Base-by-base conservation (phyloP, 805 yeast genomes). In the Debaryomyces hansenii region DNA sequence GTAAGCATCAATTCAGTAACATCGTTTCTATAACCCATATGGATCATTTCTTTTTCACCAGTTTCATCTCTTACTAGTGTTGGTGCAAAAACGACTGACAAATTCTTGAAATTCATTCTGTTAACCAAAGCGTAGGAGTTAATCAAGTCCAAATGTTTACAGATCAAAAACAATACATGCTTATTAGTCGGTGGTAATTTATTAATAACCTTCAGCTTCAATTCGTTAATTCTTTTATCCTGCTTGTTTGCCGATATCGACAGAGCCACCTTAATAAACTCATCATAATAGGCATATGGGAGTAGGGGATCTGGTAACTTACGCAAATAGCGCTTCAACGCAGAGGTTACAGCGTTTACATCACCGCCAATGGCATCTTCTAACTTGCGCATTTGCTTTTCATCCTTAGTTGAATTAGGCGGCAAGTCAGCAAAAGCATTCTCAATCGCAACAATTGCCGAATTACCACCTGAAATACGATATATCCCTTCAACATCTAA, bases 31-130 rank as follows among this genome's bases (percentile, higher is more conserved):
- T 82, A 77, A 20, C 85, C 86, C 87, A 90, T 89, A 63, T 94
- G 98, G 44, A 74, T 59, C 63, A 94, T 80, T 63, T 94, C 99
- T 45, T 84, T 78, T 53, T 86, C 90, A 6, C 96, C 91, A 35
- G 82, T 77, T 48, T 76, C 69, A 57, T 90, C 96, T 40, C 96
- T 77, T 0, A 90, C 85, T 37, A 94, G 68, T 6, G 97, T 90
- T 3, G 99, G 98, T 1, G 97, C 96, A 74, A 94, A 94, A 6
- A 92, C 97, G 37, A 94, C 89, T 0, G 96, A 84, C 44, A 94
- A 67, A 58, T 94, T 90, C 64, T 83, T 83, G 55, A 79, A 72
- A 36, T 79, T 87, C 99, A 94, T 94, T 63, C 91, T 77, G 62
- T 91, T 94, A 37, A 66, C 60, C 10, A 64, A 64, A 38, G 80